phyloP scores from a whole-genome alignment of 257 asterid species.

The Solanum commersonii region DNA sequence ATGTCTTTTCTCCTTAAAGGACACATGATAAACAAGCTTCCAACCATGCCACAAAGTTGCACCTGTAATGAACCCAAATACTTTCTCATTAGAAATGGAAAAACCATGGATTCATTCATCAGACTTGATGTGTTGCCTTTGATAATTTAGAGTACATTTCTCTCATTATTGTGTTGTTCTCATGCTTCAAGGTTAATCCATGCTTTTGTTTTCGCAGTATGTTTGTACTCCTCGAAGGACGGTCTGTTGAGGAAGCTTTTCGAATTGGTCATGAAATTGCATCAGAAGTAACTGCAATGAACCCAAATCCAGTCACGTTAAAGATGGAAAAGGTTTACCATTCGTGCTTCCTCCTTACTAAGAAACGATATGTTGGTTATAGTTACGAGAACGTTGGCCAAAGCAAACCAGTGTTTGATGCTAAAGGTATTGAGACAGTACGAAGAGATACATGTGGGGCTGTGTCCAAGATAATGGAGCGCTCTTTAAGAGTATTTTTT shows the following conservation, averaged over 20 bases:
- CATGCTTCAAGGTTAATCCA: not conserved
- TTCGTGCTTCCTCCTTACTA: conserved; percentile 94
- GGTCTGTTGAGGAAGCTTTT: conserved; percentile 71
- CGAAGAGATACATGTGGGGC: conserved; percentile 94
- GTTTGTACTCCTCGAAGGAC: conserved; percentile 94
- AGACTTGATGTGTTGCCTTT: not conserved
- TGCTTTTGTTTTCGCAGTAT: conserved; percentile 45
- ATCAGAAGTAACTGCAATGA: conserved; percentile 68
- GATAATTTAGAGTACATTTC: not conserved
- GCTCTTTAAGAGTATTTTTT: conserved; percentile 65
- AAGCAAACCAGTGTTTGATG: conserved; percentile 73
- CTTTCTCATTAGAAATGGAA: not conserved
- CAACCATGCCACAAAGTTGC: not conserved
- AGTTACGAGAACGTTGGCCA: conserved; percentile 85
- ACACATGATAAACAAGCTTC: not conserved
- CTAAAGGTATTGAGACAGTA: conserved; percentile 94
- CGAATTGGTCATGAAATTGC: conserved; percentile 81
- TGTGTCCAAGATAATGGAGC: conserved; percentile 88
- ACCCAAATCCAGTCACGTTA: conserved; percentile 70
- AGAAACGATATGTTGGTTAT: conserved; percentile 93
- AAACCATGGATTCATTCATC: not conserved
- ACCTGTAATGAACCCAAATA: not conserved
- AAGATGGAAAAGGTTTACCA: conserved; percentile 94
- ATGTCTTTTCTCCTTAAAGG: not conserved
- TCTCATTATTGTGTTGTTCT: not conserved